Evolutionary conservation across 768 basidiomycete genomes (phyloP).

Genomic region (Leccinum broughii): DNA sequence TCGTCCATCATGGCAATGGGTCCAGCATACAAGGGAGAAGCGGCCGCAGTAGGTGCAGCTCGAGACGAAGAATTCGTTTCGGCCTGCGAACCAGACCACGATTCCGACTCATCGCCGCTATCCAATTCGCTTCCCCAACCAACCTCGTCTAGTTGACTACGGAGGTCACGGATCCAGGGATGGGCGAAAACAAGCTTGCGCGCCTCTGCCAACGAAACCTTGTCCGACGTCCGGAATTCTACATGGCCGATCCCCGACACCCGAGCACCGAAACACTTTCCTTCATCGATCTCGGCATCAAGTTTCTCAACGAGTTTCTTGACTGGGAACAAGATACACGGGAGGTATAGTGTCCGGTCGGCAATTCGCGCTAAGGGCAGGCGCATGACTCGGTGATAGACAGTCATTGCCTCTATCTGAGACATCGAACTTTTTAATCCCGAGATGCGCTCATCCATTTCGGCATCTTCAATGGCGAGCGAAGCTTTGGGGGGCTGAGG

Average conservation of each 20-base stretch:
- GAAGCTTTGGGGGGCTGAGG: no score
- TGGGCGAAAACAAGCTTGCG: conserved; percentile 6
- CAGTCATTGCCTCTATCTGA: no score
- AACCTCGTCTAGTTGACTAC: neutral
- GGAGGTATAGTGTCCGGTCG: no score
- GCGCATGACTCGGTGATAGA: no score
- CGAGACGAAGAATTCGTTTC: neutral
- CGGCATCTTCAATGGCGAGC: no score
- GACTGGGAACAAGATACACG: no score
- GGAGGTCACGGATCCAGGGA: conserved; percentile 15
- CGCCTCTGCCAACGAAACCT: neutral
- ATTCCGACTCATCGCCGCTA: neutral
- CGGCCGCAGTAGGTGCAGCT: neutral
- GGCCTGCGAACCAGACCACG: neutral
- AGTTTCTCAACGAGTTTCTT: no score
- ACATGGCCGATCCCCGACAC: neutral
- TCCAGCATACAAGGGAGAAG: neutral
- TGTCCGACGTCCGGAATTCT: conserved; percentile 2
- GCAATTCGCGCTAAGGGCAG: no score
- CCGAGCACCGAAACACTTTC: no score
- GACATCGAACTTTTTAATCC: no score
- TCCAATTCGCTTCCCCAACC: neutral
- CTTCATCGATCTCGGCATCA: no score
- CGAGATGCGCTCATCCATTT: no score
- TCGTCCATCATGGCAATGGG: neutral